Evolutionary conservation across 148 eudicot species (phyloP).

Genomic region (Pouteria glomerata): DNA sequence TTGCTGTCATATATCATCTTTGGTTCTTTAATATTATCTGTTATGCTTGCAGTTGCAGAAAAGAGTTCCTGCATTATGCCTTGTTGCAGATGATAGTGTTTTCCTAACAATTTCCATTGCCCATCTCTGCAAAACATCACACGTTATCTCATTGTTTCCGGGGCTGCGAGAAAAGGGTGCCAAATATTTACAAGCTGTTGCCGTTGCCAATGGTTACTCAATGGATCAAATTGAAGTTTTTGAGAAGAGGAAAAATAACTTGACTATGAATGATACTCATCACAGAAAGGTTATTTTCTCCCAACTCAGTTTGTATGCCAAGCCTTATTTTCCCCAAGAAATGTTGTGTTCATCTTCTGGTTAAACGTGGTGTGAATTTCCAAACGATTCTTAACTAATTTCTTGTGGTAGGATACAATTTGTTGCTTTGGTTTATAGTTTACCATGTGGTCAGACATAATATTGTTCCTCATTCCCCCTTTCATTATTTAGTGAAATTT

Average conservation of each 20-base stretch:
- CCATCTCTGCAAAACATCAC: conserved; percentile 48
- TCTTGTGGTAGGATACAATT: neutral
- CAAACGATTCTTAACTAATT: neutral
- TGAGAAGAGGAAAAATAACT: conserved; percentile 27
- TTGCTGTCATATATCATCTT: neutral
- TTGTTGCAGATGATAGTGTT: conserved; percentile 79
- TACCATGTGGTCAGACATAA: neutral
- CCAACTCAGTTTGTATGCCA: neutral
- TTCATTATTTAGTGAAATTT: neutral
- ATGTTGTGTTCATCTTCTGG: neutral
- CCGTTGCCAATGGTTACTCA: conserved; percentile 56
- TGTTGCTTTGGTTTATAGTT: conserved; percentile 2
- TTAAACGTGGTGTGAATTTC: neutral
- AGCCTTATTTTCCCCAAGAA: neutral
- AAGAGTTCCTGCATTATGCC: conserved; percentile 47
- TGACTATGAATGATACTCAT: conserved; percentile 34
- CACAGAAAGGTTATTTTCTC: conserved; percentile 46
- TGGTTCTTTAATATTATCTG: neutral
- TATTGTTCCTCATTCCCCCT: neutral
- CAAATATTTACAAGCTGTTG: conserved; percentile 53
- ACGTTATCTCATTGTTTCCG: conserved; percentile 58
- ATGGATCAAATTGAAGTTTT: conserved; percentile 44
- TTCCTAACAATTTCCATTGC: conserved; percentile 66
- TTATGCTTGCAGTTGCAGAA: conserved; percentile 45
- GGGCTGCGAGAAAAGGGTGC: conserved; percentile 62